A percentile compares a stretch with the other conserved stretches of the same genome.
Evolutionary conservation across 257 asterid species (phyloP).

Genomic region (Capsicum baccatum): DNA sequence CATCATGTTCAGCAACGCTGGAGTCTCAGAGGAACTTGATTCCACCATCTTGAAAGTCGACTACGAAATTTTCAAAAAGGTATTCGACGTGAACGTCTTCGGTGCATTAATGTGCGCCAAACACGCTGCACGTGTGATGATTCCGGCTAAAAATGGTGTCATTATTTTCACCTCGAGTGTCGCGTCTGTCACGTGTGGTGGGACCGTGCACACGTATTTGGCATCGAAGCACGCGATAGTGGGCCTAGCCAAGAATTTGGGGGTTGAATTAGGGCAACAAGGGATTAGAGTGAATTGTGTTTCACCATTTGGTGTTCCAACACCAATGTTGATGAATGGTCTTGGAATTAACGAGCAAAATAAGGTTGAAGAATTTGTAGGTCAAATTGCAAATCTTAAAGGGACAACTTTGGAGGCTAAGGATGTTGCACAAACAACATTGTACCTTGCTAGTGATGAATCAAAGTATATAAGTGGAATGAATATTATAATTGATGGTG

Average conservation of each 20-base stretch:
- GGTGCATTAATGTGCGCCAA: constrained; percentile 44
- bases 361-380: constrained; percentile 28
- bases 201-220: background rate
- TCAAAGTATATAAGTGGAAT: constrained; percentile 45
- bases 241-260: constrained; percentile 36
- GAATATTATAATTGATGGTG: constrained; percentile 52
- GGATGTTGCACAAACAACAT: constrained; percentile 48
- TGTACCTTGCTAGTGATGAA: constrained; percentile 43
- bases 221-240: constrained; percentile 37
- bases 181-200: background rate
- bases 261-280: constrained; percentile 35
- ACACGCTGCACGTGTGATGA: constrained; percentile 41
- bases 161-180: constrained; percentile 35
- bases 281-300: constrained; percentile 38
- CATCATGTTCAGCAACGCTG: constrained; percentile 44
- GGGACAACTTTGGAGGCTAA: constrained; percentile 16
- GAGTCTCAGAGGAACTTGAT: constrained; percentile 14
- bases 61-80: constrained; percentile 29
- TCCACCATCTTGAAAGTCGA: background rate
- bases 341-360: constrained; percentile 1
- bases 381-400: constrained; percentile 40
- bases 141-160: constrained; percentile 32
- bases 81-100: constrained; percentile 38
- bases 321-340: constrained; percentile 25
- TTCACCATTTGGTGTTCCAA: constrained; percentile 34